These are phyloP conservation scores for Manihot esculenta DNA, from an alignment of 441 rosid genomes.

Conservation along the genomic window DNA sequence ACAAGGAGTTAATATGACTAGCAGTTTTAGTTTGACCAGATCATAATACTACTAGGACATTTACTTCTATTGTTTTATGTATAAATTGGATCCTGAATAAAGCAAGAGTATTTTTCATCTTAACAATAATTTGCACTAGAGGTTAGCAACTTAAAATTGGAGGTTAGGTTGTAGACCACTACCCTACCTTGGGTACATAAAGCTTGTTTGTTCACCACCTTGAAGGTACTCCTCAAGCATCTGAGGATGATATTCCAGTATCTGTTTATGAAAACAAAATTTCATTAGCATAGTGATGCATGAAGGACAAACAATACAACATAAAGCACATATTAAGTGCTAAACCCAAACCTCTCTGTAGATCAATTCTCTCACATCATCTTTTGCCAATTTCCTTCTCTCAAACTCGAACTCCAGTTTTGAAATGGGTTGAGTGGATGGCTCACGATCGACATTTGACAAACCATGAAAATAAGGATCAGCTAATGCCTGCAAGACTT, in stretches of 20 bases:
- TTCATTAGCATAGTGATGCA: slow-evolving; percentile 17
- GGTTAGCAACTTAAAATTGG: not conserved
- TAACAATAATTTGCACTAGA: not conserved
- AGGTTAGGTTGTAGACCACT: slow-evolving; percentile 10
- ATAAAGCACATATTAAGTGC: slow-evolving; percentile 20
- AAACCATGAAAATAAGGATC: slow-evolving; percentile 88
- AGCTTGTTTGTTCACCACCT: slow-evolving; percentile 96
- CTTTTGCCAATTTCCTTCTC: slow-evolving; percentile 85
- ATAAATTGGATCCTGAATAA: not conserved
- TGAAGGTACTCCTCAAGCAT: slow-evolving; percentile 94
- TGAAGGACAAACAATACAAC: slow-evolving; percentile 3
- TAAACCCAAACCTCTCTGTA: slow-evolving; percentile 76
- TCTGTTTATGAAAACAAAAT: slow-evolving; percentile 44
- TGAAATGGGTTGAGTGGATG: slow-evolving; percentile 83
- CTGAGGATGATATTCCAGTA: slow-evolving; percentile 97
- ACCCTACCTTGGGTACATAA: slow-evolving; percentile 94
- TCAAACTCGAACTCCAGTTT: slow-evolving; percentile 98
- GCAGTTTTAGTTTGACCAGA: not conserved
- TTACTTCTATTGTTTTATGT: not conserved
- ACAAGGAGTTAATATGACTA: not conserved
- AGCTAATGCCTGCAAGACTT: slow-evolving; percentile 68
- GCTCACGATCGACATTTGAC: slow-evolving; percentile 89
- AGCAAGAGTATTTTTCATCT: not conserved
- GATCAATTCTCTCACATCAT: slow-evolving; percentile 94
- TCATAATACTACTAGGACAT: not conserved